Evolutionary conservation across 2,329 filamentous ascomycete genomes (phyloP).

Genomic region (Talaromyces sp.): DNA sequence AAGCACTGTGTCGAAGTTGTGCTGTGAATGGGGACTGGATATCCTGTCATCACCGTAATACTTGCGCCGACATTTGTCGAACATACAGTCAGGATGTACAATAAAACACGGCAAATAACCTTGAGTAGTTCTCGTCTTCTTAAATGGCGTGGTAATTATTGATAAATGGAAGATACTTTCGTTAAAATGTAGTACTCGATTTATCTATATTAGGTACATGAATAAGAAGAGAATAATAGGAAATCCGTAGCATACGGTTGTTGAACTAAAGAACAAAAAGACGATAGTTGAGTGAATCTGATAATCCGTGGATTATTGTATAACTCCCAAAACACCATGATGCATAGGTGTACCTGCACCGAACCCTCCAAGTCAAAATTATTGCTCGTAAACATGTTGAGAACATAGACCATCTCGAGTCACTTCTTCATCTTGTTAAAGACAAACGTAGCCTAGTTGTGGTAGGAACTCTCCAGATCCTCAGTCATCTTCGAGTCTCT

Average conservation of each 20-base stretch:
- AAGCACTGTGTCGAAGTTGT: too few species aligned
- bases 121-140: not conserved
- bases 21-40: too few species aligned
- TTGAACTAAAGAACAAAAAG: not conserved
- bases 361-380: not conserved
- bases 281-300: not conserved
- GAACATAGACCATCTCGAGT: too few species aligned
- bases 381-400: not conserved
- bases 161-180: not conserved
- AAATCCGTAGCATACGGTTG: not conserved
- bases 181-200: not conserved
- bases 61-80: not conserved
- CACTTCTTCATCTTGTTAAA: not conserved
- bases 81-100: not conserved
- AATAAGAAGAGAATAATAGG: not conserved
- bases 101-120: not conserved
- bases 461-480: conserved; percentile 1
- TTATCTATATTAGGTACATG: not conserved
- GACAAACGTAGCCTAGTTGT: not conserved
- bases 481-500: conserved; percentile 4
- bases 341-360: not conserved
- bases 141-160: not conserved
- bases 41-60: not conserved
- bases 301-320: not conserved
- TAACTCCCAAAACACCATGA: not conserved